A percentile compares a stretch with the other conserved stretches of the same genome.
These are phyloP conservation scores for Solanum piurae DNA, from an alignment of 257 asterid genomes.

Conservation along the genomic window DNA sequence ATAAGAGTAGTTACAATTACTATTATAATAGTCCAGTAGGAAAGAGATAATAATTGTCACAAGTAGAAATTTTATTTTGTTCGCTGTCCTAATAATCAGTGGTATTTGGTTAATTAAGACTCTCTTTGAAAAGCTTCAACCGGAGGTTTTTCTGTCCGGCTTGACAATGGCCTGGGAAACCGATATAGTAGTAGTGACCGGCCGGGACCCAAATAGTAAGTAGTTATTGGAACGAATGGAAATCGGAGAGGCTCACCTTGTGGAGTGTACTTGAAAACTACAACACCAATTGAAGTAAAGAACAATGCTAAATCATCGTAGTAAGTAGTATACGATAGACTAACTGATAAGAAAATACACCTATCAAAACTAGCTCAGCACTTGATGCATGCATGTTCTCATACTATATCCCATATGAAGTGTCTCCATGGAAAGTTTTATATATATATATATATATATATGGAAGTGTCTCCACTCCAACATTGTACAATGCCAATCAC, in stretches of 20 bases:
- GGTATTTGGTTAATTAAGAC: background rate
- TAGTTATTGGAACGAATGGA: slow-evolving; percentile 10
- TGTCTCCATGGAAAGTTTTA: slow-evolving; percentile 2
- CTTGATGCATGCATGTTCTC: background rate
- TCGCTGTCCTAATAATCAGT: background rate
- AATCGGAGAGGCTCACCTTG: slow-evolving; percentile 9
- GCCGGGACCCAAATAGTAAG: slow-evolving; percentile 2
- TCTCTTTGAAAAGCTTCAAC: background rate
- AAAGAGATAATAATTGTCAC: background rate
- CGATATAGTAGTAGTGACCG: slow-evolving; percentile 13
- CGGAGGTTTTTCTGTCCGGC: background rate
- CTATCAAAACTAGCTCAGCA: background rate
- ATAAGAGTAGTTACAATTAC: background rate
- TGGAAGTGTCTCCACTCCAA: slow-evolving; percentile 8
- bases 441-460: too few relatives aligned
- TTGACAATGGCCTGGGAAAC: background rate
- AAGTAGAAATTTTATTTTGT: background rate
- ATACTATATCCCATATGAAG: background rate
- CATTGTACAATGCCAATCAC: background rate
- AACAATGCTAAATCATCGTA: background rate
- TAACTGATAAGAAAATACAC: background rate
- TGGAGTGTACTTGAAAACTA: slow-evolving; percentile 21
- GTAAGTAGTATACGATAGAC: background rate
- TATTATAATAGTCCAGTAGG: background rate
- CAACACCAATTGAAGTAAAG: background rate